Evolutionary conservation across 148 eudicot species (phyloP).

Genomic region (Rhododendron williamsianum): DNA sequence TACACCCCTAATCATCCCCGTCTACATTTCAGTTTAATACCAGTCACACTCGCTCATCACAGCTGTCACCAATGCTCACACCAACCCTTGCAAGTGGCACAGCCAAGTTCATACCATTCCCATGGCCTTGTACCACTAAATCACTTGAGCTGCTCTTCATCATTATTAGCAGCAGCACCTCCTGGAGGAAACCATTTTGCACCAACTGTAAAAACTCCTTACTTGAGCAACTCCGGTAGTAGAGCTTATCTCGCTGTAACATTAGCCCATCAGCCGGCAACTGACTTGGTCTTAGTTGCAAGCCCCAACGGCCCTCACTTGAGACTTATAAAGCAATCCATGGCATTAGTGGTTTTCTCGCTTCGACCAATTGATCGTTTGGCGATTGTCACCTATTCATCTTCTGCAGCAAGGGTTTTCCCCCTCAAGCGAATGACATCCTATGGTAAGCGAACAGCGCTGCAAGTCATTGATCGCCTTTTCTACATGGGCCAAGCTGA

Average conservation of each 20-base stretch:
- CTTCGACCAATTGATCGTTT: constrained; percentile 69
- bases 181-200: constrained; percentile 16
- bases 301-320: constrained; percentile 82
- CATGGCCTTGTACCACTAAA: constrained; percentile 20
- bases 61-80: constrained; percentile 29
- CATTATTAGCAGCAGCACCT: constrained; percentile 29
- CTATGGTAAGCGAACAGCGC: constrained; percentile 73
- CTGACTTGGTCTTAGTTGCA: constrained; percentile 75
- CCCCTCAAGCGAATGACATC: constrained; percentile 81
- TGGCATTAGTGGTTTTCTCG: constrained; percentile 66
- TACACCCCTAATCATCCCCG: constrained; percentile 41
- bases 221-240: constrained; percentile 3
- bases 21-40: constrained; percentile 45
- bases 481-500: constrained; percentile 71
- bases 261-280: constrained; percentile 56
- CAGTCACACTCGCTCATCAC: constrained; percentile 32
- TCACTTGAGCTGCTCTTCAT: constrained; percentile 22
- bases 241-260: constrained; percentile 47
- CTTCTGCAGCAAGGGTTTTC: constrained; percentile 72
- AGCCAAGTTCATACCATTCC: constrained; percentile 21
- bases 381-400: constrained; percentile 83
- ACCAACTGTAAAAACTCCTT: constrained; percentile 5
- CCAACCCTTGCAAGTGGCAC: constrained; percentile 11
- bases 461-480: constrained; percentile 74
- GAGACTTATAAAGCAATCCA: constrained; percentile 80